Evolutionary conservation across 306 rosid genomes (phyloP).

Genomic region (Acacia crassicarpa): DNA sequence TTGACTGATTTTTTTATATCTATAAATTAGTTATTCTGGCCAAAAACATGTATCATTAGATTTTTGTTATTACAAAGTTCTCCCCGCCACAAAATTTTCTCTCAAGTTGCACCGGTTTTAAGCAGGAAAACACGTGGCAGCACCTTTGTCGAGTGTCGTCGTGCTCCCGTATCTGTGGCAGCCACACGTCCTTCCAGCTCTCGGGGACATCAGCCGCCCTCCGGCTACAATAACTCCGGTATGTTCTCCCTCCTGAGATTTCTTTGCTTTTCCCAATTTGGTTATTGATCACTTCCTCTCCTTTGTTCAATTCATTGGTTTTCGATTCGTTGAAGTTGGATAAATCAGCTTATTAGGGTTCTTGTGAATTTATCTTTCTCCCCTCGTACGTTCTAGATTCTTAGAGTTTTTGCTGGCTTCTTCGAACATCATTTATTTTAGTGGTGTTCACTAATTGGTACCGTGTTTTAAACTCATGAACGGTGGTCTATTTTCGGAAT

Average conservation of each 20-base stretch:
- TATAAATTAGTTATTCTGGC: too few species aligned
- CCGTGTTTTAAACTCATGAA: neutral
- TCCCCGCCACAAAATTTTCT: neutral
- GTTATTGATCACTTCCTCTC: neutral
- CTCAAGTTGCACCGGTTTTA: neutral
- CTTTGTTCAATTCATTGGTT: neutral
- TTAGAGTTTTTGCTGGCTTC: neutral
- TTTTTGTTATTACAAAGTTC: neutral
- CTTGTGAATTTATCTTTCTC: neutral
- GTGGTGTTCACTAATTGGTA: neutral
- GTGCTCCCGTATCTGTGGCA: constrained; percentile 39
- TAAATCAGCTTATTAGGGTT: constrained; percentile 25
- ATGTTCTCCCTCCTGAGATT: neutral
- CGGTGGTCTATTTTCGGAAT: neutral
- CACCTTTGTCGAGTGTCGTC: neutral
- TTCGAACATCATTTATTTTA: neutral
- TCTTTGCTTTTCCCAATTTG: constrained; percentile 1
- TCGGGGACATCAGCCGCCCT: neutral
- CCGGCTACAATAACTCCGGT: neutral
- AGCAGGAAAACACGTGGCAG: neutral
- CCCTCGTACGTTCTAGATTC: neutral
- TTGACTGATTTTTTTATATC: too few species aligned
- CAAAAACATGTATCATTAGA: too few species aligned
- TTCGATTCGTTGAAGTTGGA: neutral
- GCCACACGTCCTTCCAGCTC: constrained; percentile 54